Evolutionary conservation across 129 eudicot genomes (phyloP), one percentile per base, ranked within the genome.

Genomic region (Chrysanthemum makinoi): DNA sequence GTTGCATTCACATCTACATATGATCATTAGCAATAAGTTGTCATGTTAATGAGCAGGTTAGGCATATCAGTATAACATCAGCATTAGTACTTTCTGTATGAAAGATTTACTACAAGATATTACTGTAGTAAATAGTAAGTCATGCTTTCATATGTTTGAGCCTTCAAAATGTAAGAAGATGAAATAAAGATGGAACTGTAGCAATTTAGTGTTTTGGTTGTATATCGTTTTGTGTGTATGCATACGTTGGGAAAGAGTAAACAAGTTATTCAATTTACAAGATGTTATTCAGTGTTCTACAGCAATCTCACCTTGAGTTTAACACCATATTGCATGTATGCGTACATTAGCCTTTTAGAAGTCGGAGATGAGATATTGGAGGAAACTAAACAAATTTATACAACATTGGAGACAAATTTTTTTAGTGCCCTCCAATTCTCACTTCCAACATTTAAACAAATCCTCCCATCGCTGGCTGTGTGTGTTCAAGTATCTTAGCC

Each of bases 301-400:
- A 12, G 6, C 15, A 51, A 51, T 0, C 56, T 51, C 56, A 51
- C 56, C 56, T 51, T 11, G 15, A 13, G 56, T 51, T 13, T 51
- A 11, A 11, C 56, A 11, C 17, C 17, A 11, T 51, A 13, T 51
- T 51, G 17, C 16, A 5, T 52, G 57, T 14, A 52, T 52, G 57
- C 8, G 57, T 16, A 52, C n/a, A 10, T 39, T 39, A 39, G 46
- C 46, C 46, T 39, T 62, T 62, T 30, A 43, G 46, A 52, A 68
- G 24, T 69, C 6, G 63, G 73, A 69, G 30, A 69, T 53, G 51
- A 69, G 73, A 69, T 69, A 69, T 54, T 69, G 64, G 63, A 53
- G 63, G 63, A 69, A 69, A 55, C 65, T 70, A 70, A 70, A 55
- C 74, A 70, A 70, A 55, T 17, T 11, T 2, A 2, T 69, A 48